Evolutionary conservation across 148 eudicot species (phyloP), one percentile per base, ranked within the genome.

Genomic region (Vaccinium darrowii): DNA sequence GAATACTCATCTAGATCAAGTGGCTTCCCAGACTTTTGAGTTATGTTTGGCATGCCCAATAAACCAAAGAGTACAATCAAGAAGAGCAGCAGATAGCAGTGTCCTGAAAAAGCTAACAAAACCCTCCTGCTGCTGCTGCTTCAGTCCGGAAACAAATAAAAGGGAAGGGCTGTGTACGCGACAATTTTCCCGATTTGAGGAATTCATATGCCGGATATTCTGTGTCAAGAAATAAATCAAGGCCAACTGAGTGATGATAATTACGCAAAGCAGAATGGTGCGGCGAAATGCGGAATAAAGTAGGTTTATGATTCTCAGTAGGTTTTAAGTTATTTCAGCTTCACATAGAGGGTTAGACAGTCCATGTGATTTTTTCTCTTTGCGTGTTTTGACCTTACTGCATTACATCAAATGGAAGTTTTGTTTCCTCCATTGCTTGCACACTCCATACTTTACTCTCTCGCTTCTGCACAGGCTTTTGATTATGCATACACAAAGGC

Each of bases 1-100:
- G 98, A 95, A 86, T 95, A 95, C 88, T 93, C 97, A 53, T 88
- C 95, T 76, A 92, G 98, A 82, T 89, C 93, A 53, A 92, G 88
- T 85, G 83, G 93, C 80, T 76, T 88, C 13, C 89, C 91, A 0
- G 91, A 92, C 49, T 85, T 85, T 81, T 87, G 71, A 84, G 49
- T 54, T 74, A 71, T n/a, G 9, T 23, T 0, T 7, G 39, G 19
- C 73, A 51, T 51, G 85, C 51, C 74, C 49, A 9, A 36, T 11
- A 53, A 58, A 72, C 69, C 73, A 25, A 4, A 80, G 50, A 7
- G 15, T 53, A 47, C 19, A 49, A 76, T 54, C 86, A 84, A 77
- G 74, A 74, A 21, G 16, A 63, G 69, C 69, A 58, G 18, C 58
- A 15, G 49, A 77, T 52, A 14, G 8, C 16, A 60, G 9, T 19